Evolutionary conservation across 352 stramenopile species (phyloP).

Genomic region (Plasmopara muralis): DNA sequence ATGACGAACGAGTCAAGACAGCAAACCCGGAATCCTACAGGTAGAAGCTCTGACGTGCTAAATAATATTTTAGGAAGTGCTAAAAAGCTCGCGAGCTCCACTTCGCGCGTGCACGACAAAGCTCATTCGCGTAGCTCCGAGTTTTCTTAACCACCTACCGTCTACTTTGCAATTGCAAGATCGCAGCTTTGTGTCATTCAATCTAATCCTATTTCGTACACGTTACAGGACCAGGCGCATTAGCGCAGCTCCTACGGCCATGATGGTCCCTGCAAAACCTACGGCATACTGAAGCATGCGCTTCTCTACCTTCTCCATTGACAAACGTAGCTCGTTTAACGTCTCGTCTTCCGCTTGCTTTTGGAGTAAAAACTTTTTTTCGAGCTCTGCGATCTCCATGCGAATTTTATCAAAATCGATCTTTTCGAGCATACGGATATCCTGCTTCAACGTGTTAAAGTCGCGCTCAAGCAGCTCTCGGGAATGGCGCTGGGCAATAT

Average conservation of each 20-base stretch:
- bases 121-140: constrained; percentile 31
- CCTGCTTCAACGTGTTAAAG: constrained; percentile 87
- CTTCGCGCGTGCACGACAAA: constrained; percentile 56
- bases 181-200: not conserved
- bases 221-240: constrained; percentile 64
- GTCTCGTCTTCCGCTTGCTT: constrained; percentile 86
- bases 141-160: constrained; percentile 41
- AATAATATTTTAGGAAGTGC: constrained; percentile 62
- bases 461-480: constrained; percentile 82
- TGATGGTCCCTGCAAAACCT: constrained; percentile 83
- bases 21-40: constrained; percentile 5
- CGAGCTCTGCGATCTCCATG: constrained; percentile 80
- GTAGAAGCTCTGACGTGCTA: constrained; percentile 34
- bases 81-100: constrained; percentile 55
- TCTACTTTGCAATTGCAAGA: not conserved
- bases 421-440: constrained; percentile 88
- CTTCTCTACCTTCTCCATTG: constrained; percentile 87
- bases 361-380: constrained; percentile 86
- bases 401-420: constrained; percentile 88
- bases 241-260: constrained; percentile 74
- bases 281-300: constrained; percentile 85
- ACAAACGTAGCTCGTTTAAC: constrained; percentile 77
- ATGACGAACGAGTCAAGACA: constrained; percentile 15
- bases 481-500: constrained; percentile 85
- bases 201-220: not conserved